These are phyloP conservation scores for Rhodamnia argentea DNA, from an alignment of 345 rosid species.

Conservation along the genomic window DNA sequence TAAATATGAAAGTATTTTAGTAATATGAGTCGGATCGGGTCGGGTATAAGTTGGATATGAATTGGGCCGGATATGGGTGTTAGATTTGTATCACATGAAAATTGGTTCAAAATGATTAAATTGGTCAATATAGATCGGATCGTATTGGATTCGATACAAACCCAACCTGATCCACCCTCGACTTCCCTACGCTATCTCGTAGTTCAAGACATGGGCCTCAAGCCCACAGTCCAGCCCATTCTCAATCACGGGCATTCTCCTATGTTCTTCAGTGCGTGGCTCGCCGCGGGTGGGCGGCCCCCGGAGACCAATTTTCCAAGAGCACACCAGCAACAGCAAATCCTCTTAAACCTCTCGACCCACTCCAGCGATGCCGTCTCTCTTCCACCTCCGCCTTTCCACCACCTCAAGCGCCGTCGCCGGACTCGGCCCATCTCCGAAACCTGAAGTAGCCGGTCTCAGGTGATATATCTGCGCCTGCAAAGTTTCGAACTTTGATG, in stretches of 20 bases:
- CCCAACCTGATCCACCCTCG: too few species aligned
- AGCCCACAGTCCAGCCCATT: background rate
- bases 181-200: background rate
- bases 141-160: too few species aligned
- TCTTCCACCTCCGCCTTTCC: background rate
- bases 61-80: too few species aligned
- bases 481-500: background rate
- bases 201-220: background rate
- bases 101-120: too few species aligned
- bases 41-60: too few species aligned
- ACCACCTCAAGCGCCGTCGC: background rate
- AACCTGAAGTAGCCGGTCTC: background rate
- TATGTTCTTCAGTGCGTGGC: background rate
- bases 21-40: too few species aligned
- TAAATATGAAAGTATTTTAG: too few species aligned
- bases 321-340: background rate
- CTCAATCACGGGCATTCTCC: background rate
- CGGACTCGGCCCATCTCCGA: background rate
- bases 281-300: background rate
- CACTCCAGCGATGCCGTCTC: background rate
- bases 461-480: background rate
- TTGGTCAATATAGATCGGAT: too few species aligned
- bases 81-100: too few species aligned
- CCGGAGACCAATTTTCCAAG: background rate
- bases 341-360: background rate